These are phyloP conservation scores for Colletotrichum gloeosporioides DNA, from an alignment of 2,329 filamentous ascomycete species.

Conservation along the genomic window DNA sequence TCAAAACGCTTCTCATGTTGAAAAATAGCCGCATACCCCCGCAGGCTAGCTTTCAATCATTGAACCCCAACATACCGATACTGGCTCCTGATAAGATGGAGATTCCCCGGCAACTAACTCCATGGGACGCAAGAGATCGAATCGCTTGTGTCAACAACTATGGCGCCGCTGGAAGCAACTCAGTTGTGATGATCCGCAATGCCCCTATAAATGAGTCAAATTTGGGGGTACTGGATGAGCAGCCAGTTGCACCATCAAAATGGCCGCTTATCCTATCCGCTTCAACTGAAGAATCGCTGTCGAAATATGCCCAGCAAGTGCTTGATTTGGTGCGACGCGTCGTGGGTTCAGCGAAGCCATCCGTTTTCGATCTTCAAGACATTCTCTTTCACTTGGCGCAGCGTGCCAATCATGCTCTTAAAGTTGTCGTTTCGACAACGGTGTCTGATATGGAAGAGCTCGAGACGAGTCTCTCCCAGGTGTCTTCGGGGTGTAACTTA, in stretches of 20 bases:
- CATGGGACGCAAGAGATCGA: not conserved
- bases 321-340: not conserved
- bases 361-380: not conserved
- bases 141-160: slow-evolving; percentile 40
- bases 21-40: slow-evolving; percentile 24
- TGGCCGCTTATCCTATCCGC: not conserved
- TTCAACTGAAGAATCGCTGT: not conserved
- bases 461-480: not conserved
- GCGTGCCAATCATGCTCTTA: not conserved
- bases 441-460: not conserved
- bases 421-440: not conserved
- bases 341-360: not conserved
- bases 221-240: too few relatives aligned
- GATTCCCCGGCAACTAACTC: not conserved
- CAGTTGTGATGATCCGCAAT: slow-evolving; percentile 34
- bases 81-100: not conserved
- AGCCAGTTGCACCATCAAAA: not conserved
- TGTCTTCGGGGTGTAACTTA: not conserved
- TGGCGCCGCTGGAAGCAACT: slow-evolving; percentile 33
- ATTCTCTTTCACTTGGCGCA: not conserved
- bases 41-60: slow-evolving; percentile 25
- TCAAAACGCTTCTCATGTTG: slow-evolving; percentile 32
- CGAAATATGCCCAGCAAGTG: not conserved
- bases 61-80: slow-evolving; percentile 29
- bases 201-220: not conserved